phyloP scores from a whole-genome alignment of 805 yeast species.

The Zygosaccharomyces bailii region DNA sequence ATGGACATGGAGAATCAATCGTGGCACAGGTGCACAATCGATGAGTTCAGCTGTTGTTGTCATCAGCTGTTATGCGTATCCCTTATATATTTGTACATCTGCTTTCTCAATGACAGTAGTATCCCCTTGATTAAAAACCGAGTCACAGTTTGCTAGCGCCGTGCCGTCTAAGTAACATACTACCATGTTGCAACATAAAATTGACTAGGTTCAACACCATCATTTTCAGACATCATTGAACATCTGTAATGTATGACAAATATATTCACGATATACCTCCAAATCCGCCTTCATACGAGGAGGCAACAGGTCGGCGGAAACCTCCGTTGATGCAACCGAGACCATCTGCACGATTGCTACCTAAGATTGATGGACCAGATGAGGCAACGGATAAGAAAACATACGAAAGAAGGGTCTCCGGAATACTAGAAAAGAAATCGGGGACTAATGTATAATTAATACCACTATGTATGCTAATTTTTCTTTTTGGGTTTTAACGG shows the following conservation, averaged over 20 bases:
- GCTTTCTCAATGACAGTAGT: too few relatives aligned
- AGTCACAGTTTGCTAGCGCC: background rate
- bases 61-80: too few relatives aligned
- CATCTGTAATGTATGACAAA: background rate
- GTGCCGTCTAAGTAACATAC: background rate
- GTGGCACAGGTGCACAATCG: too few relatives aligned
- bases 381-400: background rate
- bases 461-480: conserved; percentile 1
- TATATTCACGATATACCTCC: background rate
- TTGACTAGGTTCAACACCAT: too few relatives aligned
- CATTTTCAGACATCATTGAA: too few relatives aligned
- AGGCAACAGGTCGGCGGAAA: background rate
- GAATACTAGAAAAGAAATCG: background rate
- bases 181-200: background rate
- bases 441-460: background rate
- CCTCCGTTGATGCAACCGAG: background rate
- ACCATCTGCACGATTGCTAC: background rate
- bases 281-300: background rate
- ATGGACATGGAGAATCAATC: too few relatives aligned
- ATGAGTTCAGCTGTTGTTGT: too few relatives aligned
- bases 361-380: background rate
- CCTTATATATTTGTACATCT: too few relatives aligned
- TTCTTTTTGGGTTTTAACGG: conserved; percentile 33
- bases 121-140: too few relatives aligned
- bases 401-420: background rate